Base-by-base conservation (phyloP, 2,329 filamentous ascomycete species). In the Claviceps pazoutovae region DNA sequence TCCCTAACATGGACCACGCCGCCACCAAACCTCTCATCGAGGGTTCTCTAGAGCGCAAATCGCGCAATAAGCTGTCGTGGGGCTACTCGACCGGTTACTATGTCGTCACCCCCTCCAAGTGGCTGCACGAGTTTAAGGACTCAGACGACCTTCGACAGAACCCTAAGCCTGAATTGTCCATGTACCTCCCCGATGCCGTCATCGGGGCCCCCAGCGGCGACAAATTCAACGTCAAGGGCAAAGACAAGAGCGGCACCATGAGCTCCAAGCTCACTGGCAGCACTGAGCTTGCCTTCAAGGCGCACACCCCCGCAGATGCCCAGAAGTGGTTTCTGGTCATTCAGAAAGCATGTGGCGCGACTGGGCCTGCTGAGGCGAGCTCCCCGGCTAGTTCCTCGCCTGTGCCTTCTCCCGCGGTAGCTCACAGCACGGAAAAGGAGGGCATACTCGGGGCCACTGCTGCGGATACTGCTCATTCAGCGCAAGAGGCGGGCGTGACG, bases 201-300 rank as follows among this genome's bases (percentile, higher is more conserved):
- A 79, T 97, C 53, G 88, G 89, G 53, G 62, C 70, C 0, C 78
- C 79, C 13, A 82, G 75, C 57, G 89, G 86, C 51, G 79, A 84
- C 54, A 96, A 95, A 69, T 97, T 98, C 76, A 88, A 82, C 62
- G 76, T 98, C 67, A 95, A 95, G 73, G 93, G 93, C 67, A 97
- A 97, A 69, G 90, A 98, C 65, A 80, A 84, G 52, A 84, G 83
- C 61, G 86, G 86, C 64, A 86, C 84, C 56, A 71, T 96, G 56
- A 83, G 84, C 61, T 85, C 83, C 71, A 91, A 88, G 64, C 79
- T 96, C 58, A 80, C 84, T 47, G 87, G 90, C 57, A 80, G 71
- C 26, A 82, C 88, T 42, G 91, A 97, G 68, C 75, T 94, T 39
- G 72, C 77, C 34, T 96, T 96, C 80, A 94, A 94, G 71, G 89